phyloP scores from a whole-genome alignment of 2,329 filamentous ascomycete genomes.

The Colletotrichum chlorophyti region DNA sequence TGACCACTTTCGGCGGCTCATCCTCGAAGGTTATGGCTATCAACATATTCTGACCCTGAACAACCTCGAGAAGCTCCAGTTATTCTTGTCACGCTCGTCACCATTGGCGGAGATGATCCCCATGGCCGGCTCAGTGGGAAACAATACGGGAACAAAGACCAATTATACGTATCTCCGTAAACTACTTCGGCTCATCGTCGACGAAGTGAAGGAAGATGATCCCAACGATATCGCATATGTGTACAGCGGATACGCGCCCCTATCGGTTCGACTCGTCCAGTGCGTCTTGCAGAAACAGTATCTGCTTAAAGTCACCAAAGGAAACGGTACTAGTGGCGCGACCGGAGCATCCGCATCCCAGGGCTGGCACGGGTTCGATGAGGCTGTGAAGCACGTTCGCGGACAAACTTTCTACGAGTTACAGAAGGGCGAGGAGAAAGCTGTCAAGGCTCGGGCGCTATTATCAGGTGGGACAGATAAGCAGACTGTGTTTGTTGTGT shows the following conservation, averaged over 20 bases:
- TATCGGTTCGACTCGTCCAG: slow-evolving; percentile 90
- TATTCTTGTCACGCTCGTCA: slow-evolving; percentile 80
- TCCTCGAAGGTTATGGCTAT: slow-evolving; percentile 92
- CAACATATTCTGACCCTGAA: slow-evolving; percentile 92
- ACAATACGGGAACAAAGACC: slow-evolving; percentile 74
- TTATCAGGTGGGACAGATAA: slow-evolving; percentile 76
- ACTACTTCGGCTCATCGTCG: slow-evolving; percentile 85
- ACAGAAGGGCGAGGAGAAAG: slow-evolving; percentile 92
- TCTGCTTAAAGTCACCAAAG: slow-evolving; percentile 73
- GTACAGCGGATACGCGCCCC: slow-evolving; percentile 94
- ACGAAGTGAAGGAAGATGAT: slow-evolving; percentile 94
- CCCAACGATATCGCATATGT: slow-evolving; percentile 97
- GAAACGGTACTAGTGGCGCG: slow-evolving; percentile 58
- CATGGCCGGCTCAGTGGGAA: slow-evolving; percentile 67
- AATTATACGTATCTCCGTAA: slow-evolving; percentile 92
- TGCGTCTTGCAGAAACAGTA: slow-evolving; percentile 92
- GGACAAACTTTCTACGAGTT: slow-evolving; percentile 91
- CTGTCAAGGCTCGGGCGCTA: slow-evolving; percentile 83
- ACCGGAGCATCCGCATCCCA: slow-evolving; percentile 58
- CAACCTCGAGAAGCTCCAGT: slow-evolving; percentile 85
- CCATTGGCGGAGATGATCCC: slow-evolving; percentile 83
- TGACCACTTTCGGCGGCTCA: slow-evolving; percentile 85
- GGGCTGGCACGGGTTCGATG: slow-evolving; percentile 94
- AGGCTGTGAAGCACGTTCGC: slow-evolving; percentile 84
- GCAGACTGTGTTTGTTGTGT: slow-evolving; percentile 95